Evolutionary conservation across 78 protist genomes (phyloP), one percentile per base, ranked within the genome.

Genomic region (Dictyostelium purpureum): DNA sequence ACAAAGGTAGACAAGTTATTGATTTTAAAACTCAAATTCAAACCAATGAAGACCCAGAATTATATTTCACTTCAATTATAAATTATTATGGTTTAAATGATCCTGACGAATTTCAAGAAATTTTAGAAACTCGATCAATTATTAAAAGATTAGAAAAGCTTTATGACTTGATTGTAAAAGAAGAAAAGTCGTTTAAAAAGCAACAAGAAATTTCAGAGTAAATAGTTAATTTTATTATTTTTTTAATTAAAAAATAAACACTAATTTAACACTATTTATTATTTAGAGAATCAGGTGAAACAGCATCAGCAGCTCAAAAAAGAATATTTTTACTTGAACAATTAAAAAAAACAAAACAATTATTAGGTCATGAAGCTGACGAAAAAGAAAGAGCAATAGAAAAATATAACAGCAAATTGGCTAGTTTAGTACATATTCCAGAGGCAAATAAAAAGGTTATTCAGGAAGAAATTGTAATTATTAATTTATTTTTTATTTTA

Each of bases 301-400:
- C 78, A 14, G 80, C 95, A 59, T 43, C 79, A 18, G 63, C 67
- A 3, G 35, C 33, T 1, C 96, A 94, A 67, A 77, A 95, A 21
- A 76, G 79, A 21, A 54, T 96, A 35, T 28, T 95, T 16, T 87
- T 96, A 16, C 28, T 26, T 11, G 97, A 97, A 54, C 97, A 96
- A 79, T 80, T 96, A 47, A 93, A 93, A 63, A 79, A 45, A 19
- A 95, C 95, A 47, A 97, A 96, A 59, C 76, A 63, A 73, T 95
- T 95, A 67, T 77, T 97, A 0, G 99, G 99, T 1, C 28, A 95
- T 38, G 97, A 96, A 59, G 31, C 26, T 37, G 98, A 96, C 59
- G 99, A 96, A 37, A 97, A 96, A 74, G 97, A 82, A 49, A 35
- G 73, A 28, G 49, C 87, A 2, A 40, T 94, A 6, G 93, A 93